These are phyloP conservation scores for Creolimax fragrantissima DNA, from an alignment of 78 protist genomes.

Conservation along the genomic window DNA sequence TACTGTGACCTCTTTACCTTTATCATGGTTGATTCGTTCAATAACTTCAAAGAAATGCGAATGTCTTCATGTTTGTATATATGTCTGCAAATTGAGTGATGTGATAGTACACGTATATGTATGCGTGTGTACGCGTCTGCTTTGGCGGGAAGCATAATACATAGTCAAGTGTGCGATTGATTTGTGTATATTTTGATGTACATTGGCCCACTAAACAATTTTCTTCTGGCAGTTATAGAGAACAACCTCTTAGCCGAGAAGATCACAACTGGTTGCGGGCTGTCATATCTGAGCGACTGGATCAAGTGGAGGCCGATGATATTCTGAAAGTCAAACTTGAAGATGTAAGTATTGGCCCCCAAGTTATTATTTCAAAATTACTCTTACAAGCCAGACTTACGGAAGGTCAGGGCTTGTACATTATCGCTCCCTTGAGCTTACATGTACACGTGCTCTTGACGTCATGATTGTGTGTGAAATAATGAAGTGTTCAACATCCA, in stretches of 20 bases:
- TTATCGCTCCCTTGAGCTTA: no score
- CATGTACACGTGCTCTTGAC: no score
- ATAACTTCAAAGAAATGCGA: no score
- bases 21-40: no score
- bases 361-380: no score
- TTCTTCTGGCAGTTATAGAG: neutral
- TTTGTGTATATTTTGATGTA: neutral
- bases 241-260: neutral
- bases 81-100: neutral
- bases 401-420: no score
- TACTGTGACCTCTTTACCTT: no score
- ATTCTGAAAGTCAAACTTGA: neutral
- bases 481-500: no score
- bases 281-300: neutral
- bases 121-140: neutral
- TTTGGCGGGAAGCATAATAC: no score
- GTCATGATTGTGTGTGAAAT: no score
- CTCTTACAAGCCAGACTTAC: no score
- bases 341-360: neutral
- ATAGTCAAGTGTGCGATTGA: no score
- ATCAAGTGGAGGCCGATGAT: neutral
- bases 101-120: neutral
- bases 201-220: neutral
- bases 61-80: neutral
- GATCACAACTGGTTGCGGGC: neutral